Evolutionary conservation across 2,329 filamentous ascomycete species (phyloP).

Genomic region (Fusarium sarcochroum): DNA sequence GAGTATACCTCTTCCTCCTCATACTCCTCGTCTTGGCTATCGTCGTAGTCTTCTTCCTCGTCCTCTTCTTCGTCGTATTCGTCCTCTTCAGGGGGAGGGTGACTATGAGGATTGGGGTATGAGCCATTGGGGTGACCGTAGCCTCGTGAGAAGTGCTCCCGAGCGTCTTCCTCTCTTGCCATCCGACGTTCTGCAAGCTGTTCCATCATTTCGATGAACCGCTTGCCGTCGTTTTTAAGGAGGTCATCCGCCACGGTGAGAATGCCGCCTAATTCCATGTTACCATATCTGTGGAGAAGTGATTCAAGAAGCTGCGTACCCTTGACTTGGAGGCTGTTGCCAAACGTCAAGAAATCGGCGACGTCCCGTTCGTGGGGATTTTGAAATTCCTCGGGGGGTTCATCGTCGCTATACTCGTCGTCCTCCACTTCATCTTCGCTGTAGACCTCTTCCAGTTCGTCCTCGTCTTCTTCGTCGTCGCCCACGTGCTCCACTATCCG

Average conservation of each 20-base stretch:
- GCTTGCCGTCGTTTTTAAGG: slow-evolving; percentile 98
- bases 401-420: slow-evolving; percentile 75
- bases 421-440: slow-evolving; percentile 69
- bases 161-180: slow-evolving; percentile 93
- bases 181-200: slow-evolving; percentile 97
- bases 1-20: slow-evolving; percentile 84
- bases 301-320: slow-evolving; percentile 68
- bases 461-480: slow-evolving; percentile 69
- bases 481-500: slow-evolving; percentile 78
- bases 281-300: slow-evolving; percentile 61
- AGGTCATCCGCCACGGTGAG: slow-evolving; percentile 98
- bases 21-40: slow-evolving; percentile 75
- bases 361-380: slow-evolving; percentile 74
- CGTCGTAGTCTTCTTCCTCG: slow-evolving; percentile 72
- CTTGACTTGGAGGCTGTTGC: slow-evolving; percentile 96
- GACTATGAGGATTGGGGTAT: slow-evolving; percentile 74
- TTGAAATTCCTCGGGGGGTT: slow-evolving; percentile 78
- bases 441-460: slow-evolving; percentile 65
- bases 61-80: slow-evolving; percentile 79
- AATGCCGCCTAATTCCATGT: slow-evolving; percentile 84
- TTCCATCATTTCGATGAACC: slow-evolving; percentile 99
- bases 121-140: slow-evolving; percentile 73
- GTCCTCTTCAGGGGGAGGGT: slow-evolving; percentile 83
- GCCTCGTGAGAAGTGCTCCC: slow-evolving; percentile 71
- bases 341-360: slow-evolving; percentile 95